Evolutionary conservation across 768 basidiomycete species (phyloP), one percentile per base, ranked within the genome.

Genomic region (Fomitopsis pulvina): DNA sequence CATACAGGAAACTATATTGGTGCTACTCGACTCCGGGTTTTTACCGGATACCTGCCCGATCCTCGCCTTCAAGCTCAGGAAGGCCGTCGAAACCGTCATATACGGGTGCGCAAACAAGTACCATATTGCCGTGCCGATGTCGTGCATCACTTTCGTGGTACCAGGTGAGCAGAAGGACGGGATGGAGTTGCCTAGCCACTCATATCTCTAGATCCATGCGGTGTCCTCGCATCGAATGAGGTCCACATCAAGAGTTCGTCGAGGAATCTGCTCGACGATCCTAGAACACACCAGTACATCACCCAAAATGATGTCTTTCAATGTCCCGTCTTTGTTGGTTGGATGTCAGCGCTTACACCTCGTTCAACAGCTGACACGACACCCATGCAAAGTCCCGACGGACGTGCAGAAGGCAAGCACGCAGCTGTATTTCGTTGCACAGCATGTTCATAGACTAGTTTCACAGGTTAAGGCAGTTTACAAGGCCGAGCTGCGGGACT

Each of bases 371-470:
- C 65, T 86, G 10, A 80, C 79, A 2, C 67, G 83, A 21, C 73
- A 81, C 60, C 85, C 85, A n/a, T 86, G 84, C 63, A 85, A 83
- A 53, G 64, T 85, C 0, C 82, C 84, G 1, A 80, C 76, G 0
- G 85, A 87, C 61, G 71, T 78, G 0, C 80, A 79, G 55, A 85
- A 81, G 69, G 82, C 81, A 16, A 21, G 22, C 10, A 18, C 38
- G n/a, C n/a, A n/a, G 21, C 30, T 20, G 5, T 38, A 24, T 37
- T 16, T 8, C 26, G 10, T 22, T 6, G 16, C 2, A 47, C 8
- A 24, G 24, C 25, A 28, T 27, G 12, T 3, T 28, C 30, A 24
- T 12, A 3, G 22, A 37, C 20, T 18, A 8, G 37, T 34, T 4
- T 16, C 18, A 22, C 9, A 85, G 83, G 75, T 79, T 43, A 74